phyloP scores from a whole-genome alignment of 352 stramenopile species.

The Globisporangium cystogenes region DNA sequence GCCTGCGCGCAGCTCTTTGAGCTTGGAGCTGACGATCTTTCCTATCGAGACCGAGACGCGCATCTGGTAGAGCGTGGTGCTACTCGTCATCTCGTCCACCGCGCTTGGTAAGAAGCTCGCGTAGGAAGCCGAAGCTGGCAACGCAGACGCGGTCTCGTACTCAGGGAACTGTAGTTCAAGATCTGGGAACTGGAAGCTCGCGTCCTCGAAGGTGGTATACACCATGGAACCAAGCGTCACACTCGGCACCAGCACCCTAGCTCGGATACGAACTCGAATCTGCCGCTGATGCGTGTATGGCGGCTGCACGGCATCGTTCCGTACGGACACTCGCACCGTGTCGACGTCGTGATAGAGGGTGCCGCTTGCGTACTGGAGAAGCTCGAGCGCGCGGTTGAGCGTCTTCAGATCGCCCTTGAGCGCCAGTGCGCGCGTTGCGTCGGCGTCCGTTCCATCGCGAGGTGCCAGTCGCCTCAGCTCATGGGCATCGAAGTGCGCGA shows the following conservation, averaged over 20 bases:
- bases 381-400: conserved; percentile 18
- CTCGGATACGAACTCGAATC: conserved; percentile 19
- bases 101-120: neutral
- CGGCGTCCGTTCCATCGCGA: neutral
- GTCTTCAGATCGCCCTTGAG: neutral
- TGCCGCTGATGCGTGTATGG: conserved; percentile 13
- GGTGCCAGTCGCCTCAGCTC: neutral
- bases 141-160: neutral
- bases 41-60: neutral
- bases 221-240: conserved; percentile 21
- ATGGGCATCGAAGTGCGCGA: conserved; percentile 9
- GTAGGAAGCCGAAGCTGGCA: neutral
- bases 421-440: neutral
- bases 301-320: conserved; percentile 6
- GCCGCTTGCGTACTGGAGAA: conserved; percentile 15
- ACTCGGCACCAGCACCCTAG: conserved; percentile 19
- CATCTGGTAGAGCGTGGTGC: neutral
- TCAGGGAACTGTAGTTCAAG: conserved; percentile 17
- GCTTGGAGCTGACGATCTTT: neutral
- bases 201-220: conserved; percentile 31
- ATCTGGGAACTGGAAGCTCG: conserved; percentile 34
- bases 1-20: neutral
- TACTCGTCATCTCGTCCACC: neutral
- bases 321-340: conserved; percentile 13
- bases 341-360: conserved; percentile 13